A percentile compares a stretch with the other conserved stretches of the same genome.
Conservation (phyloP, 805 yeast species). For the Hanseniaspora guilliermondii region DNA sequence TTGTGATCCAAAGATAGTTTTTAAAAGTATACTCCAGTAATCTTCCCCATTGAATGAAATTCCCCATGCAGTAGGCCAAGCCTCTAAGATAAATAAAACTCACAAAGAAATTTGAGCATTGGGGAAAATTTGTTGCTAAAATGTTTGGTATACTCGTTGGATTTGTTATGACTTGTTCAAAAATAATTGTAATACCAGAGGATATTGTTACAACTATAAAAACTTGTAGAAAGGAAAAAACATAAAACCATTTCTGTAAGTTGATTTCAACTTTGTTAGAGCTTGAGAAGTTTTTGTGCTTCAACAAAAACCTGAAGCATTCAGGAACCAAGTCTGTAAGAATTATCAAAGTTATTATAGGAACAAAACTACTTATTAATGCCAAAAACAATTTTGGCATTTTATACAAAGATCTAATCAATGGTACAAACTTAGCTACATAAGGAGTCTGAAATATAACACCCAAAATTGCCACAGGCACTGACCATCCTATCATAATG, state of each 20-base stretch:
- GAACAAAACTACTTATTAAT: conserved; percentile 44
- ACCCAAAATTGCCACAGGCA: conserved; percentile 75
- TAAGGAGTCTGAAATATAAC: conserved; percentile 62
- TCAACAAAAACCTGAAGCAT: conserved; percentile 43
- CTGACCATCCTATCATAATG: conserved; percentile 55
- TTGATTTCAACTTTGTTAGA: conserved; percentile 55
- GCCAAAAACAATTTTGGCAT: not conserved
- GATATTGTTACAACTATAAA: conserved; percentile 77
- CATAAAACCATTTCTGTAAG: conserved; percentile 65
- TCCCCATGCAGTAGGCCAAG: conserved; percentile 60
- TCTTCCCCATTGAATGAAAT: conserved; percentile 47
- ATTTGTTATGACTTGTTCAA: conserved; percentile 48
- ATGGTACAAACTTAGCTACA: conserved; percentile 48
- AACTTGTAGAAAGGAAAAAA: conserved; percentile 67
- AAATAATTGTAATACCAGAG: conserved; percentile 55
- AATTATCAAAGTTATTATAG: conserved; percentile 51
- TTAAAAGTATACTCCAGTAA: conserved; percentile 32
- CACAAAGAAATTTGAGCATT: conserved; percentile 75
- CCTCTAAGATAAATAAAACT: conserved; percentile 67
- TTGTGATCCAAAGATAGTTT: conserved; percentile 17
- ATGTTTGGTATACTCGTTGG: conserved; percentile 64
- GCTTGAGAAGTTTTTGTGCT: conserved; percentile 46
- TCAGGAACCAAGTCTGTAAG: conserved; percentile 52
- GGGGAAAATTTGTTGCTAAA: conserved; percentile 68
- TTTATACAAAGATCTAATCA: conserved; percentile 26